Evolutionary conservation across 441 rosid genomes (phyloP).

Genomic region (Bocquillonia castaneifolia): DNA sequence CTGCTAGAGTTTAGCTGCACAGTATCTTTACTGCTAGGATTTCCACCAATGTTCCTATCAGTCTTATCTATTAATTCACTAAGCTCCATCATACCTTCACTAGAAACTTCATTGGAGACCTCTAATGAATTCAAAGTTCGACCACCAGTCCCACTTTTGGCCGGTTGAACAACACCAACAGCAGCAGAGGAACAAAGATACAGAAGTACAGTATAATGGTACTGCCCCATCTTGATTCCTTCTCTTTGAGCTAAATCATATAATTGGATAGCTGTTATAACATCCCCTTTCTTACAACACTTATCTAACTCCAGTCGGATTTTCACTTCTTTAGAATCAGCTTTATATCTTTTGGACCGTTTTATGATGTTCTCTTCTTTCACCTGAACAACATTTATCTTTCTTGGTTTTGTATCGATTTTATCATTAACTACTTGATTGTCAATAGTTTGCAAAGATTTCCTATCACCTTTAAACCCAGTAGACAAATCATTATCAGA

Average conservation of each 20-base stretch:
- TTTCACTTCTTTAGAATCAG: constrained; percentile 24
- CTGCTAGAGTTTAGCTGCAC: constrained; percentile 7
- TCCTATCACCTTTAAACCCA: constrained; percentile 16
- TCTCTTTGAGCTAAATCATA: constrained; percentile 46
- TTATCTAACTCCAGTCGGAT: constrained; percentile 41
- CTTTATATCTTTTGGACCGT: constrained; percentile 29
- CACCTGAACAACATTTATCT: constrained; percentile 14
- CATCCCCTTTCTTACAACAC: constrained; percentile 62
- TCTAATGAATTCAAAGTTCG: constrained; percentile 29
- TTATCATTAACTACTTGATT: constrained; percentile 10
- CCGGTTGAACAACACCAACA: constrained; percentile 53
- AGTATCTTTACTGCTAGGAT: constrained; percentile 10
- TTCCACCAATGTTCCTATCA: background rate
- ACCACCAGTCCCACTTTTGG: constrained; percentile 49
- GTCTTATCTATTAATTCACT: constrained; percentile 14
- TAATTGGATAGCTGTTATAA: constrained; percentile 43
- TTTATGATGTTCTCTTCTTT: constrained; percentile 22
- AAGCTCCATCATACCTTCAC: constrained; percentile 11
- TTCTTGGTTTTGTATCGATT: constrained; percentile 18
- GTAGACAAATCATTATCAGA: constrained; percentile 20
- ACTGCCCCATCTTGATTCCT: constrained; percentile 42
- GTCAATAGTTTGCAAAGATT: constrained; percentile 2
- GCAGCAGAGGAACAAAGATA: constrained; percentile 75
- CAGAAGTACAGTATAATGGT: constrained; percentile 50
- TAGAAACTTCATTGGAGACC: constrained; percentile 18